A percentile compares a stretch with the other conserved stretches of the same genome.
Conservation (phyloP, 2,329 filamentous ascomycete genomes). For the Blumeria hordei region DNA sequence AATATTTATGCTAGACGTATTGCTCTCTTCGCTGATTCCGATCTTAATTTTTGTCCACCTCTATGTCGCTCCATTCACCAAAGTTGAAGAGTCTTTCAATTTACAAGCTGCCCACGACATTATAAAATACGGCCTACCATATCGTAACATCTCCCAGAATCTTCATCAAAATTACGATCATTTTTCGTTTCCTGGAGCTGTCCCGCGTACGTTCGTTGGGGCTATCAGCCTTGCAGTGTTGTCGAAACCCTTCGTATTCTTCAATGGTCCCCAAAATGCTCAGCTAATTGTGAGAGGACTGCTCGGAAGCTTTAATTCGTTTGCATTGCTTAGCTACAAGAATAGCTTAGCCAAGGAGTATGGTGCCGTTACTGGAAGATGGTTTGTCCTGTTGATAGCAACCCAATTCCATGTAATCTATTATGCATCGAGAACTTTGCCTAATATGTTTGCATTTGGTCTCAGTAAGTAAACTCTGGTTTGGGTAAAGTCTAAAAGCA, state of each 20-base stretch:
- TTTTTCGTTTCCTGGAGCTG: conserved; percentile 68
- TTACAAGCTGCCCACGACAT: conserved; percentile 87
- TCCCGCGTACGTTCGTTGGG: conserved; percentile 77
- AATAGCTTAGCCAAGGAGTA: conserved; percentile 38
- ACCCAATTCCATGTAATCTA: conserved; percentile 85
- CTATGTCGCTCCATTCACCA: conserved; percentile 61
- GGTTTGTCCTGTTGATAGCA: conserved; percentile 57
- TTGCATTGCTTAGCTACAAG: conserved; percentile 40
- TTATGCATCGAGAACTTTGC: conserved; percentile 75
- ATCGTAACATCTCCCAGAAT: conserved; percentile 24
- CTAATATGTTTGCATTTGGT: conserved; percentile 90
- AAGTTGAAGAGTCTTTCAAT: conserved; percentile 97
- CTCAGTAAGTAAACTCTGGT: conserved; percentile 33
- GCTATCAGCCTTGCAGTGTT: conserved; percentile 50
- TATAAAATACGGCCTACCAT: conserved; percentile 53
- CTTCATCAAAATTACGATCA: conserved; percentile 60
- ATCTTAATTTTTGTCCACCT: conserved; percentile 44
- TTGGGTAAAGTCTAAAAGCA: no score
- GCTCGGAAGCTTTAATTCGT: conserved; percentile 54
- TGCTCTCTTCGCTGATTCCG: conserved; percentile 33
- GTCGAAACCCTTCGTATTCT: conserved; percentile 37
- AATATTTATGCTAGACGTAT: conserved; percentile 17
- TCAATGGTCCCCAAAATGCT: conserved; percentile 29
- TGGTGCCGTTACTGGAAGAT: conserved; percentile 43
- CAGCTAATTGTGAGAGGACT: conserved; percentile 47